Conservation (phyloP, 2,329 filamentous ascomycete genomes). For the Clonostachys rhizophaga region DNA sequence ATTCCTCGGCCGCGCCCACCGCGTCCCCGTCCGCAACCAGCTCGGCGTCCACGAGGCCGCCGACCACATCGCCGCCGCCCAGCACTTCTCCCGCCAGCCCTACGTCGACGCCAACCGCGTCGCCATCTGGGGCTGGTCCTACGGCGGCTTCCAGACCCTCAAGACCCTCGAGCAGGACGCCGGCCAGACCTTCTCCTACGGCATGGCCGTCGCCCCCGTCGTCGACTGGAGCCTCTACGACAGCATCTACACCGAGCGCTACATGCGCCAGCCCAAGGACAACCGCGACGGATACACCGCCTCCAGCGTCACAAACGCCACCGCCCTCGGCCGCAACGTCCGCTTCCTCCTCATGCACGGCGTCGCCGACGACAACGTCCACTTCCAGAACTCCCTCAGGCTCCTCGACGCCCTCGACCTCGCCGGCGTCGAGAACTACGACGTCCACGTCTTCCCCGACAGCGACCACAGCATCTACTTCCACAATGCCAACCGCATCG, state of each 20-base stretch:
- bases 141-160: constrained; percentile 90
- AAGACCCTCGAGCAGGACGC: constrained; percentile 92
- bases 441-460: constrained; percentile 94
- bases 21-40: constrained; percentile 77
- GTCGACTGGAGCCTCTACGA: constrained; percentile 98
- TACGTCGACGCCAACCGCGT: constrained; percentile 82
- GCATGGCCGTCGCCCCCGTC: constrained; percentile 97
- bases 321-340: constrained; percentile 69
- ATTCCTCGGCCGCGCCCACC: constrained; percentile 77
- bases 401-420: constrained; percentile 84
- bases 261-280: constrained; percentile 90
- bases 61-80: constrained; percentile 88
- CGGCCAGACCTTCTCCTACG: constrained; percentile 87
- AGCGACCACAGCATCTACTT: constrained; percentile 94
- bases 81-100: constrained; percentile 72
- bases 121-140: constrained; percentile 98
- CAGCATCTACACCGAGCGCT: constrained; percentile 89
- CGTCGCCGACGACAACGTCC: constrained; percentile 94
- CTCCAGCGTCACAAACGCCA: constrained; percentile 69
- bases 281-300: constrained; percentile 75
- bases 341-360: constrained; percentile 96
- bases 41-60: constrained; percentile 80
- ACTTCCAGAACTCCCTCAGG: constrained; percentile 89
- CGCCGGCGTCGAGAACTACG: constrained; percentile 82
- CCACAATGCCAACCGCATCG: constrained; percentile 85